Evolutionary conservation across 805 yeast species (phyloP).

Genomic region (Nakazawaea wyomingensis): DNA sequence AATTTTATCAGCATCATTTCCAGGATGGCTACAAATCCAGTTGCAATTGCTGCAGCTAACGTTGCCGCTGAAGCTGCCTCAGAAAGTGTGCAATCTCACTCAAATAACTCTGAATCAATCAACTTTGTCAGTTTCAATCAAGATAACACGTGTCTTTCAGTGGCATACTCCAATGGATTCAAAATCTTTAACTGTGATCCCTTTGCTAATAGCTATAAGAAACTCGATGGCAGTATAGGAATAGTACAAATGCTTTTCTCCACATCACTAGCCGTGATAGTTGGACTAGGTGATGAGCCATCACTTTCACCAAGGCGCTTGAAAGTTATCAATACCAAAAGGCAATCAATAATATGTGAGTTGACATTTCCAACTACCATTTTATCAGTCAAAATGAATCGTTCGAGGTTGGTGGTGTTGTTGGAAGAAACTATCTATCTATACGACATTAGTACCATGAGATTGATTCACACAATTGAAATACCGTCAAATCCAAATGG

Average conservation of each 20-base stretch:
- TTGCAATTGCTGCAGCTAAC: slow-evolving; percentile 9
- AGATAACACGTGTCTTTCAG: slow-evolving; percentile 75
- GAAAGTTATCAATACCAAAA: slow-evolving; percentile 77
- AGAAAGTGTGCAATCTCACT: slow-evolving; percentile 12
- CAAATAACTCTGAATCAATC: slow-evolving; percentile 20
- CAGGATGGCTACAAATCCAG: slow-evolving; percentile 12
- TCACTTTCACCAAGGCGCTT: slow-evolving; percentile 76
- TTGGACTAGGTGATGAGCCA: slow-evolving; percentile 76
- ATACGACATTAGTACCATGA: slow-evolving; percentile 88
- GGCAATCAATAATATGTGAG: slow-evolving; percentile 70
- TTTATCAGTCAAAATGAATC: slow-evolving; percentile 70
- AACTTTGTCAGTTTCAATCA: slow-evolving; percentile 75
- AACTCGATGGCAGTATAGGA: slow-evolving; percentile 55
- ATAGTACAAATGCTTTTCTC: slow-evolving; percentile 88
- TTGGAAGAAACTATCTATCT: slow-evolving; percentile 80
- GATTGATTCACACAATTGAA: slow-evolving; percentile 70
- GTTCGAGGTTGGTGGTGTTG: slow-evolving; percentile 78
- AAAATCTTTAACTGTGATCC: slow-evolving; percentile 83
- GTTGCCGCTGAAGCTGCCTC: slow-evolving; percentile 13
- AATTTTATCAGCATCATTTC: too few relatives aligned
- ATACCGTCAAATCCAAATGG: slow-evolving; percentile 56
- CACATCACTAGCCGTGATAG: slow-evolving; percentile 80
- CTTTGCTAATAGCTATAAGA: slow-evolving; percentile 62
- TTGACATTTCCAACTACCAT: slow-evolving; percentile 81
- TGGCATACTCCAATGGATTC: slow-evolving; percentile 62